Percentiles rank a stretch among this genome's conserved stretches.
Evolutionary conservation across 2,329 filamentous ascomycete genomes (phyloP).

Genomic region (Fusarium fracticaudum): DNA sequence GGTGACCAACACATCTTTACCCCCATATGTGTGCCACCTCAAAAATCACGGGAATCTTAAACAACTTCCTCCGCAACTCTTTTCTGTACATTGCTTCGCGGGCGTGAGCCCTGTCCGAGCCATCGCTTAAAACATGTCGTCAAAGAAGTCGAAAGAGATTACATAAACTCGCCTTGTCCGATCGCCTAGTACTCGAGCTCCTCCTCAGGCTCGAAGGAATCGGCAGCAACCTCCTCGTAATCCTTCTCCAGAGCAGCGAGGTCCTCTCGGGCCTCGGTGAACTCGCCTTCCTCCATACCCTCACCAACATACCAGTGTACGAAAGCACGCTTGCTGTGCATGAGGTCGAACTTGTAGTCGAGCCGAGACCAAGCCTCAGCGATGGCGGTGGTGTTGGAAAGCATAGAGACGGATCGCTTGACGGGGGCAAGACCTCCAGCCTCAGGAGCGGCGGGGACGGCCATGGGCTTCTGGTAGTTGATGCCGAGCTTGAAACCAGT

Average conservation of each 20-base stretch:
- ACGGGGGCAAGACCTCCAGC: constrained; percentile 70
- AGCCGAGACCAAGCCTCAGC: constrained; percentile 78
- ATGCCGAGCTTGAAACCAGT: constrained; percentile 81
- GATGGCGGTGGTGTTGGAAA: constrained; percentile 80
- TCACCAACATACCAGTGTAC: constrained; percentile 87
- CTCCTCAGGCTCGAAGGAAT: constrained; percentile 73
- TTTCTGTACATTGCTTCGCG: constrained; percentile 30
- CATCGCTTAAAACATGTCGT: constrained; percentile 27
- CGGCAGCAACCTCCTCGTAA: constrained; percentile 84
- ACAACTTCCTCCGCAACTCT: constrained; percentile 39
- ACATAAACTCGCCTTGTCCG: constrained; percentile 22
- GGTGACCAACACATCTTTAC: constrained; percentile 38
- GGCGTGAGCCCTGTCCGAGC: constrained; percentile 21
- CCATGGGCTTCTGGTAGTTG: constrained; percentile 75
- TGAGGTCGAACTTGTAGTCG: constrained; percentile 80
- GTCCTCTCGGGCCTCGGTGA: constrained; percentile 87
- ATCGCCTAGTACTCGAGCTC: constrained; percentile 78
- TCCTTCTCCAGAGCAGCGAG: constrained; percentile 86
- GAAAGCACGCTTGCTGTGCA: constrained; percentile 82
- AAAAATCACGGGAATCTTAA: constrained; percentile 45
- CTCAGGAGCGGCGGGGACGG: constrained; percentile 62
- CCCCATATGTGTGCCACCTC: constrained; percentile 34
- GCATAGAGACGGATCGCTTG: constrained; percentile 73
- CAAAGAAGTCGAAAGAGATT: constrained; percentile 38
- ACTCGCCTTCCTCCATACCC: constrained; percentile 93